These are phyloP conservation scores for Phialophora macrospora DNA, from an alignment of 2,329 filamentous ascomycete species.

Conservation along the genomic window DNA sequence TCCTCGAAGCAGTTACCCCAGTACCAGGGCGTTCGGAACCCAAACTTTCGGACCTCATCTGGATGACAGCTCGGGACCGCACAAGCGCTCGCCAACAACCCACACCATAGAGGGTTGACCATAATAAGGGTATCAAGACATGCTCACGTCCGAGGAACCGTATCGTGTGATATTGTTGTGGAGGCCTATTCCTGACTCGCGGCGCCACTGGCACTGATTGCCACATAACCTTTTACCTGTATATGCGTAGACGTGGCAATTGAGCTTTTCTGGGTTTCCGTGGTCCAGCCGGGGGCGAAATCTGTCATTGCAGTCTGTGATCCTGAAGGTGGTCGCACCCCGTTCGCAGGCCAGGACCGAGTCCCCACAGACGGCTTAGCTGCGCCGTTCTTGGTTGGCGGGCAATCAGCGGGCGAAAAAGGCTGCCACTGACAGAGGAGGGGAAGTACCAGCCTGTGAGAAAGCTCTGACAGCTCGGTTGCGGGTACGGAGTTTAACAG, in stretches of 20 bases:
- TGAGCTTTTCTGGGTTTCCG: not conserved
- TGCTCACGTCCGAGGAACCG: not conserved
- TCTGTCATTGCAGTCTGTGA: not conserved
- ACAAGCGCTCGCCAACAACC: not conserved
- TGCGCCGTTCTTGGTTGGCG: conserved; percentile 9
- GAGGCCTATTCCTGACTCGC: not conserved
- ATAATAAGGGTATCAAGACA: not conserved
- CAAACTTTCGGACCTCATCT: not conserved
- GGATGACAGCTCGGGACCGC: not conserved
- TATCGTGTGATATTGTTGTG: not conserved
- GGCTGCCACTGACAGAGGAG: not conserved
- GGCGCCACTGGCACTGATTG: not conserved
- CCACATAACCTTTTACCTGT: not conserved
- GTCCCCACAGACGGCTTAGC: conserved; percentile 1
- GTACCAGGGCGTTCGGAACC: not conserved
- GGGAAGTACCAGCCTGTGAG: conserved; percentile 13
- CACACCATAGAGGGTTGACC: not conserved
- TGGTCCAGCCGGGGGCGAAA: not conserved
- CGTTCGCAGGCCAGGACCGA: not conserved
- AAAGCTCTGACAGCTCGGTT: conserved; percentile 21
- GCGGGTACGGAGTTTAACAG: conserved; percentile 11
- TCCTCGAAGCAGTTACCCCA: not conserved
- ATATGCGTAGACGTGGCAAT: not conserved
- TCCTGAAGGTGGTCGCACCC: not conserved
- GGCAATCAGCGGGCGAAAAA: conserved; percentile 13